These are phyloP conservation scores for Diaporthe helianthi DNA, from an alignment of 2,329 filamentous ascomycete genomes.

Conservation along the genomic window DNA sequence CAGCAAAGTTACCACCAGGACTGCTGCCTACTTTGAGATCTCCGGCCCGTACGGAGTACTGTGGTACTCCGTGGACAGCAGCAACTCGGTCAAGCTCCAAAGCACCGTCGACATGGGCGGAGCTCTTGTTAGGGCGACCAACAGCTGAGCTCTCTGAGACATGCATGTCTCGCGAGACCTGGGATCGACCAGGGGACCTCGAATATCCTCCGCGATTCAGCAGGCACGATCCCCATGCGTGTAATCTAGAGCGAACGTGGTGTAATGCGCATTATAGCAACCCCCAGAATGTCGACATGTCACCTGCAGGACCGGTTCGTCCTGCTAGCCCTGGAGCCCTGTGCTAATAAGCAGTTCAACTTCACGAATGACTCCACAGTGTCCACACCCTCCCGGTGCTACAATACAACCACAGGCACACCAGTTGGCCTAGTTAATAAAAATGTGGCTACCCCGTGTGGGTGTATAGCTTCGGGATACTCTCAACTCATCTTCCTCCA, in stretches of 20 bases:
- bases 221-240: constrained; percentile 26
- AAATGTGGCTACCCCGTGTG: constrained; percentile 13
- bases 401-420: constrained; percentile 16
- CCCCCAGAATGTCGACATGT: constrained; percentile 14
- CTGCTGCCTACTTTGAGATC: not conserved
- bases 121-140: not conserved
- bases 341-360: constrained; percentile 14
- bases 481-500: not conserved
- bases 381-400: constrained; percentile 15
- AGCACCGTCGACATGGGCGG: not conserved
- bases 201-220: constrained; percentile 11
- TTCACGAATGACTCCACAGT: constrained; percentile 12
- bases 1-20: not conserved
- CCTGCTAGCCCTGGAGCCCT: constrained; percentile 14
- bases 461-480: not conserved
- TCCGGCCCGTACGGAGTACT: too few relatives aligned
- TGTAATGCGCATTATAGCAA: constrained; percentile 5
- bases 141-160: not conserved
- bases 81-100: not conserved
- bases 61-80: too few relatives aligned
- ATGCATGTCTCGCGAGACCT: not conserved
- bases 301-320: constrained; percentile 16
- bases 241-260: constrained; percentile 21
- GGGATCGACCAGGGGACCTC: constrained; percentile 9
- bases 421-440: not conserved